Base-by-base conservation (phyloP, 192 early-diverging fungal species). In the Pilobolus umbonatus region DNA sequence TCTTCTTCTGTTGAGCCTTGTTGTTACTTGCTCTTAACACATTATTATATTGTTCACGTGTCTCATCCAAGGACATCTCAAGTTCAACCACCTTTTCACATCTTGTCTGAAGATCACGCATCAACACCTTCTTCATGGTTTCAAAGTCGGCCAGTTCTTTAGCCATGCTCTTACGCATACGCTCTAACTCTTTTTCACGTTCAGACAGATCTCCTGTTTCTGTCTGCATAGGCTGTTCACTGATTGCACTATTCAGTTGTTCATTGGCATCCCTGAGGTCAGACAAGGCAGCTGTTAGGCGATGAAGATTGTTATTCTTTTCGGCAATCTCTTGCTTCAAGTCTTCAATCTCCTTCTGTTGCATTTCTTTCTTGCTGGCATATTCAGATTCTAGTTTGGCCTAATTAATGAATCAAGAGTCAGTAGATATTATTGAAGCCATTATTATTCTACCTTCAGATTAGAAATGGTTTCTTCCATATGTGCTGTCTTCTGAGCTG, bases 61-160 rank as follows among this genome's bases (percentile, higher is more conserved):
- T 85, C 60, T 99, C 97, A 64, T 99, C 97, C 53, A 99, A 78
- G 5, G 90, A 87, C 68, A 99, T 91, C 73, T 98, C 97, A 25
- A 98, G 81, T 79, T 99, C 94, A 24, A 99, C 94, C 48, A 95
- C 91, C 84, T 92, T 91, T 71, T 99, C 95, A 76, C 94, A 96
- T 39, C 95, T 87, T 76, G 94, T 90, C 75, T 97, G 92, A 40
- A 99, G 85, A 68, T 98, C 95, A 32, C 90, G 88, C 94, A 98
- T 95, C 61, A 99, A 77, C 38, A 89, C 91, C 85, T 98, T 95
- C 77, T 96, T 96, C 94, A 96, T 96, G 56, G 87, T 85, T 60
- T 99, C 97, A 76, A 95, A 98, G 55, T 99, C 95, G 19, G 85
- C 75, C 51, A 97, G 81, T 45, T 73, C 65, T 25, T 73, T 55